Conservation (phyloP, 1,284 basidiomycete genomes). For the Gomphus bonarii region DNA sequence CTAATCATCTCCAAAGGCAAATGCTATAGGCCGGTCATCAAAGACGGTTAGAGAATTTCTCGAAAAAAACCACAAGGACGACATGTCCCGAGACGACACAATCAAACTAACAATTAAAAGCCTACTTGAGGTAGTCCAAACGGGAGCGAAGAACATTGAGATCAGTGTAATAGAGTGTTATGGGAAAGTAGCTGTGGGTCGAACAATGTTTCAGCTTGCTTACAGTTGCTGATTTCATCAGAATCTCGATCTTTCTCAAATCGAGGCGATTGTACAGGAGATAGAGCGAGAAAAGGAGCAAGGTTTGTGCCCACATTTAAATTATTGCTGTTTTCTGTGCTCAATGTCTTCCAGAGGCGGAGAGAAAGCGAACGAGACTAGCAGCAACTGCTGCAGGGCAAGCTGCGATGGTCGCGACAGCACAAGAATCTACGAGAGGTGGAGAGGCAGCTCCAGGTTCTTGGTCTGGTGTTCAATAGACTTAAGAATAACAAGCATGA, state of each 20-base stretch:
- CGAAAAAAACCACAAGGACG: slow-evolving; percentile 97
- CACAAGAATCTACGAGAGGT: slow-evolving; percentile 15
- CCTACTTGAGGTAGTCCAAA: slow-evolving; percentile 96
- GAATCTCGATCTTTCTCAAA: slow-evolving; percentile 80
- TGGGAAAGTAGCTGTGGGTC: slow-evolving; percentile 77
- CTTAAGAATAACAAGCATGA: background rate
- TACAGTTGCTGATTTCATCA: slow-evolving; percentile 22
- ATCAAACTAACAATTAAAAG: slow-evolving; percentile 96
- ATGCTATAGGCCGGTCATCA: slow-evolving; percentile 93
- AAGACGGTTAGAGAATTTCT: slow-evolving; percentile 99
- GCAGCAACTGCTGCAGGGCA: slow-evolving; percentile 77
- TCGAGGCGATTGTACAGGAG: slow-evolving; percentile 82
- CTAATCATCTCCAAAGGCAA: slow-evolving; percentile 50
- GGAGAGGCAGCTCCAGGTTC: slow-evolving; percentile 10
- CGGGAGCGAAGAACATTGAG: slow-evolving; percentile 98
- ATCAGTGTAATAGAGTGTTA: slow-evolving; percentile 95
- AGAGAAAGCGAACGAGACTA: slow-evolving; percentile 69
- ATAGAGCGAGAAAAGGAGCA: slow-evolving; percentile 96
- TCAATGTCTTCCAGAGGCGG: slow-evolving; percentile 51
- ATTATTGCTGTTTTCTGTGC: background rate
- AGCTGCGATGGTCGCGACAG: slow-evolving; percentile 68
- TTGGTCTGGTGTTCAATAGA: slow-evolving; percentile 11
- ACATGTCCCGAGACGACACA: slow-evolving; percentile 77
- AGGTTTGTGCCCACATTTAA: slow-evolving; percentile 35
- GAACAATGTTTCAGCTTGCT: background rate